These are phyloP conservation scores for Tetrahymena borealis DNA, from an alignment of 73 alveolate species.

Conservation along the genomic window DNA sequence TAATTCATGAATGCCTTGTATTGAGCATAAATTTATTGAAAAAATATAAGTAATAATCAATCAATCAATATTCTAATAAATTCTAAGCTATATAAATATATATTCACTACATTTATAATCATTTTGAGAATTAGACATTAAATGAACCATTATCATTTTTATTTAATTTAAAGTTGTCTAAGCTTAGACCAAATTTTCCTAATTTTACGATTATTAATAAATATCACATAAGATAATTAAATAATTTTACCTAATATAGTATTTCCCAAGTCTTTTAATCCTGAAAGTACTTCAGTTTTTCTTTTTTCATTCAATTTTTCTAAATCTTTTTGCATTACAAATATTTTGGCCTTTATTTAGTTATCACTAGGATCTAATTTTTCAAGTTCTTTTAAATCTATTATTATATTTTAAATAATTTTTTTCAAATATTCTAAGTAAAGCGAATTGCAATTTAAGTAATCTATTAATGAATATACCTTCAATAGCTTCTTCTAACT, in stretches of 20 bases:
- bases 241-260: slow-evolving; percentile 15
- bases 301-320: slow-evolving; percentile 8
- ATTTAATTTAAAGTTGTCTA: slow-evolving; percentile 43
- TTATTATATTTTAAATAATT: neutral
- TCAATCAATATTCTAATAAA: no score
- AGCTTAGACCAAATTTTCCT: slow-evolving; percentile 46
- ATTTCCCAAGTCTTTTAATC: slow-evolving; percentile 45
- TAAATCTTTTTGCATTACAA: slow-evolving; percentile 3
- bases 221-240: neutral
- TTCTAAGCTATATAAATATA: neutral
- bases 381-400: slow-evolving; percentile 29
- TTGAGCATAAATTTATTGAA: no score
- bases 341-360: neutral
- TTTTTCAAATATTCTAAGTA: neutral
- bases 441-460: neutral
- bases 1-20: no score
- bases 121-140: slow-evolving; percentile 34
- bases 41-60: no score
- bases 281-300: slow-evolving; percentile 28
- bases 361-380: slow-evolving; percentile 22
- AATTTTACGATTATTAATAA: neutral
- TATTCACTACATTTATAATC: slow-evolving; percentile 5
- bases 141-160: slow-evolving; percentile 50
- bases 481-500: slow-evolving; percentile 41
- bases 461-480: neutral